These are phyloP conservation scores for Botryotinia calthae DNA, from an alignment of 2,329 filamentous ascomycete species.

Conservation along the genomic window DNA sequence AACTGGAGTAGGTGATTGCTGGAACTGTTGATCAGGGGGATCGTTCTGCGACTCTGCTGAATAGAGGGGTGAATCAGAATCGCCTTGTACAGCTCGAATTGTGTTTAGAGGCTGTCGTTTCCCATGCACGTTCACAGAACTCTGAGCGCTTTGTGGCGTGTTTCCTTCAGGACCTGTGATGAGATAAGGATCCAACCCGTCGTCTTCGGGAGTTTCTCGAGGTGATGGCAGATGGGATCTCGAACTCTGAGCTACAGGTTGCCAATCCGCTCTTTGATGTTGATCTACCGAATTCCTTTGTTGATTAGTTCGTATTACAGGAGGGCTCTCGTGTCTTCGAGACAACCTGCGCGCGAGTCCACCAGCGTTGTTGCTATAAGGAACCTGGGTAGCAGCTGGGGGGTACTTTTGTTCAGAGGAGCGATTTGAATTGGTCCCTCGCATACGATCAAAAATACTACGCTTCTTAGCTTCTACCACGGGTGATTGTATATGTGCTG, in stretches of 20 bases:
- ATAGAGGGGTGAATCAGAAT: slow-evolving; percentile 29
- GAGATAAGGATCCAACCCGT: slow-evolving; percentile 36
- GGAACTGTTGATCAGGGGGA: slow-evolving; percentile 39
- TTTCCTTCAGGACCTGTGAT: slow-evolving; percentile 30
- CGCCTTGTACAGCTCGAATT: slow-evolving; percentile 33
- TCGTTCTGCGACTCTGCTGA: slow-evolving; percentile 38
- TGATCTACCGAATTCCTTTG: slow-evolving; percentile 42
- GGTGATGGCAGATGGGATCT: slow-evolving; percentile 35
- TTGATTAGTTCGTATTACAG: slow-evolving; percentile 43
- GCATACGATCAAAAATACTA: slow-evolving; percentile 37
- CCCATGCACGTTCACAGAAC: slow-evolving; percentile 2
- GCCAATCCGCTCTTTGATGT: slow-evolving; percentile 41
- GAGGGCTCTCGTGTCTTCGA: slow-evolving; percentile 52
- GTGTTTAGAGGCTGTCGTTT: slow-evolving; percentile 28
- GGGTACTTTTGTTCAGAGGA: slow-evolving; percentile 29
- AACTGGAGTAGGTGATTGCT: slow-evolving; percentile 23
- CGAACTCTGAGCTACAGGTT: slow-evolving; percentile 38
- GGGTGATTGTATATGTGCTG: slow-evolving; percentile 27
- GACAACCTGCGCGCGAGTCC: slow-evolving; percentile 55
- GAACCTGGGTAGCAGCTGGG: slow-evolving; percentile 19
- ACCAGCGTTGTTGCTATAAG: slow-evolving; percentile 48
- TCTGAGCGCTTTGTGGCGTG: slow-evolving; percentile 24
- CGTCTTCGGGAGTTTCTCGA: slow-evolving; percentile 34
- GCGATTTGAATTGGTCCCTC: slow-evolving; percentile 30
- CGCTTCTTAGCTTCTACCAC: slow-evolving; percentile 35